Evolutionary conservation across 2,329 filamentous ascomycete species (phyloP).

Genomic region (Neofusicoccum cordaticola): DNA sequence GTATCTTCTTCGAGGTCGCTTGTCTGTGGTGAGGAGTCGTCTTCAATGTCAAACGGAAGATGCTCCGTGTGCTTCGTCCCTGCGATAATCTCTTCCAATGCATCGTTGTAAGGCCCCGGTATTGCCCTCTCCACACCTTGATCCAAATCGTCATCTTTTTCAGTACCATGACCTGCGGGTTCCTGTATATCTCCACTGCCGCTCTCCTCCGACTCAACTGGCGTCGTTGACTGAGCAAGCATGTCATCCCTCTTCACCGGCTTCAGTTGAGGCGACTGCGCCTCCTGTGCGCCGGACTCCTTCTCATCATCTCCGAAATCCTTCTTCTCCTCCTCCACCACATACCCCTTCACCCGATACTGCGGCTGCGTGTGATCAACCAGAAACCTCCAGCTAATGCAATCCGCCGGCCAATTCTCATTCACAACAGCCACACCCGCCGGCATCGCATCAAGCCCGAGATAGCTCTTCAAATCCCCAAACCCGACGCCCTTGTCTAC

Average conservation of each 20-base stretch:
- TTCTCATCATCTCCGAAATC: background rate
- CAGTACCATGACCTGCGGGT: too few relatives aligned
- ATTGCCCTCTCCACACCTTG: too few relatives aligned
- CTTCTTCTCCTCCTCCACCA: constrained; percentile 20
- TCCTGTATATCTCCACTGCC: constrained; percentile 17
- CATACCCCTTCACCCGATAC: constrained; percentile 58
- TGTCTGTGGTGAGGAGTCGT: constrained; percentile 28
- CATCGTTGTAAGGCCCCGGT: background rate
- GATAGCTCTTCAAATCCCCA: constrained; percentile 58
- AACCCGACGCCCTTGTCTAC: constrained; percentile 69
- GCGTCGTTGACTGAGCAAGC: constrained; percentile 39
- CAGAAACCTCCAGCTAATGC: constrained; percentile 39
- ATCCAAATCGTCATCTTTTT: background rate
- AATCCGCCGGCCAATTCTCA: constrained; percentile 45
- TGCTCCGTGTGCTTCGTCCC: background rate
- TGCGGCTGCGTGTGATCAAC: constrained; percentile 55
- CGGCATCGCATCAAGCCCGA: constrained; percentile 51
- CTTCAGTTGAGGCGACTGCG: constrained; percentile 52
- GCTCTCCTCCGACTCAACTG: constrained; percentile 36
- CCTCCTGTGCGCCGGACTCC: constrained; percentile 12
- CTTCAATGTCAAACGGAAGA: constrained; percentile 39
- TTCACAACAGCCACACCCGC: constrained; percentile 53
- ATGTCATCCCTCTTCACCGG: constrained; percentile 41
- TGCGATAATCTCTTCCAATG: background rate
- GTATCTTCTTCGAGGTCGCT: constrained; percentile 23